These are phyloP conservation scores for Cordyceps cateniannulata DNA, from an alignment of 2,329 filamentous ascomycete genomes.

Conservation along the genomic window DNA sequence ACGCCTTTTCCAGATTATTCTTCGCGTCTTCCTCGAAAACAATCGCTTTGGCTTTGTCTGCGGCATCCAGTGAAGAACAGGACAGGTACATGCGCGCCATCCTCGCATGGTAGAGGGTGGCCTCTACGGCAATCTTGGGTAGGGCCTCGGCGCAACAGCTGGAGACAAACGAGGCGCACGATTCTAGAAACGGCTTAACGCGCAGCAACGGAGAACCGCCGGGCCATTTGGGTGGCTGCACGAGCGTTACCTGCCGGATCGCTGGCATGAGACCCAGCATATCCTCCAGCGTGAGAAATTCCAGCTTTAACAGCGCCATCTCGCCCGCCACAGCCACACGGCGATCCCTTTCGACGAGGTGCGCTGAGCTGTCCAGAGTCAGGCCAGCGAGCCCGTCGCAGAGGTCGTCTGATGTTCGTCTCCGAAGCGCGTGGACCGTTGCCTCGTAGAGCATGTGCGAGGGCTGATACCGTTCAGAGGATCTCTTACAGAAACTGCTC, in stretches of 20 bases:
- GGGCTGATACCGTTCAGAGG: background rate
- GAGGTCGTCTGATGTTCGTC: background rate
- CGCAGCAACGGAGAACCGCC: background rate
- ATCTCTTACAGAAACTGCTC: background rate
- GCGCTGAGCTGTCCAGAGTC: background rate
- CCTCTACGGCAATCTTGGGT: slow-evolving; percentile 3
- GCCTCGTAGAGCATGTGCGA: slow-evolving; percentile 24
- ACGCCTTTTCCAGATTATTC: slow-evolving; percentile 4
- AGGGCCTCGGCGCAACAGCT: background rate
- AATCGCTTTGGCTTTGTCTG: background rate
- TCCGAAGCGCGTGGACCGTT: slow-evolving; percentile 18
- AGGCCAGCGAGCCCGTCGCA: background rate
- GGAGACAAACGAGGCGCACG: background rate
- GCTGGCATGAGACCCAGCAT: background rate
- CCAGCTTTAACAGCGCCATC: slow-evolving; percentile 8
- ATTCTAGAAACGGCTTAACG: background rate
- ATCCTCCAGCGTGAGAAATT: background rate
- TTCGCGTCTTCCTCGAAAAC: slow-evolving; percentile 8
- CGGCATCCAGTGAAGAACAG: background rate
- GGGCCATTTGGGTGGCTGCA: background rate
- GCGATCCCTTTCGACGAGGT: slow-evolving; percentile 7
- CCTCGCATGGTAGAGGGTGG: background rate
- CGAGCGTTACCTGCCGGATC: background rate
- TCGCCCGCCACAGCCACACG: slow-evolving; percentile 4
- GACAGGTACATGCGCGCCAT: slow-evolving; percentile 2